phyloP scores from a whole-genome alignment of 768 basidiomycete species.

The Russula sp. region DNA sequence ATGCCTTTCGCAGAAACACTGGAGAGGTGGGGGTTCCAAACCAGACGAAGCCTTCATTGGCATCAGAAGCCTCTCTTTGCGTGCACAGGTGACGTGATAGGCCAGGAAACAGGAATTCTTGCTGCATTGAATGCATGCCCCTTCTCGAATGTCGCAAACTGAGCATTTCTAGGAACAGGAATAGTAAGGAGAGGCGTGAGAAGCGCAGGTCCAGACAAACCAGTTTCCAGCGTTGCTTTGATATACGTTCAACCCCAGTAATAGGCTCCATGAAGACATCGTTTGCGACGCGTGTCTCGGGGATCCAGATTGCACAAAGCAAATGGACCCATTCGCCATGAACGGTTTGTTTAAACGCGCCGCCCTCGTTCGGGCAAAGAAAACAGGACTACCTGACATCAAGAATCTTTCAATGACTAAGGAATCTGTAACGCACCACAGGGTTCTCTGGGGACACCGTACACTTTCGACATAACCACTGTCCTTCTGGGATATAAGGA shows the following conservation, averaged over 20 bases:
- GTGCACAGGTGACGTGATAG: constrained; percentile 91
- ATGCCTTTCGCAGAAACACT: constrained; percentile 86
- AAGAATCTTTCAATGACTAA: background rate
- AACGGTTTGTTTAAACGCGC: constrained; percentile 96
- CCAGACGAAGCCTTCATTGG: constrained; percentile 83
- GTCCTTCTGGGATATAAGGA: constrained; percentile 98
- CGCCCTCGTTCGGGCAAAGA: constrained; percentile 94
- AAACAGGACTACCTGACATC: constrained; percentile 66
- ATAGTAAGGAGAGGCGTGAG: background rate
- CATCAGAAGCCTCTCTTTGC: constrained; percentile 75
- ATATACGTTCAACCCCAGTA: constrained; percentile 78
- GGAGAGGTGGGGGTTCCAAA: constrained; percentile 62
- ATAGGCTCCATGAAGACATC: constrained; percentile 98
- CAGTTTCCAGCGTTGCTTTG: constrained; percentile 90
- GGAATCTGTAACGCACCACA: constrained; percentile 52
- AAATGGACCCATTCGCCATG: constrained; percentile 94
- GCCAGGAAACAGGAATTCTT: constrained; percentile 87
- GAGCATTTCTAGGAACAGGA: constrained; percentile 44
- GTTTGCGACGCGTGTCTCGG: constrained; percentile 88
- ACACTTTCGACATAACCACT: constrained; percentile 98
- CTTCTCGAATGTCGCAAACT: constrained; percentile 50
- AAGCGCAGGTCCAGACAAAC: constrained; percentile 40
- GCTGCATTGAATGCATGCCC: constrained; percentile 95
- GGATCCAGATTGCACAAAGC: constrained; percentile 95
- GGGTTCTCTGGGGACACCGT: constrained; percentile 96